These are phyloP conservation scores for Heracleum sosnowskyi DNA, from an alignment of 129 eudicot species.

Conservation along the genomic window DNA sequence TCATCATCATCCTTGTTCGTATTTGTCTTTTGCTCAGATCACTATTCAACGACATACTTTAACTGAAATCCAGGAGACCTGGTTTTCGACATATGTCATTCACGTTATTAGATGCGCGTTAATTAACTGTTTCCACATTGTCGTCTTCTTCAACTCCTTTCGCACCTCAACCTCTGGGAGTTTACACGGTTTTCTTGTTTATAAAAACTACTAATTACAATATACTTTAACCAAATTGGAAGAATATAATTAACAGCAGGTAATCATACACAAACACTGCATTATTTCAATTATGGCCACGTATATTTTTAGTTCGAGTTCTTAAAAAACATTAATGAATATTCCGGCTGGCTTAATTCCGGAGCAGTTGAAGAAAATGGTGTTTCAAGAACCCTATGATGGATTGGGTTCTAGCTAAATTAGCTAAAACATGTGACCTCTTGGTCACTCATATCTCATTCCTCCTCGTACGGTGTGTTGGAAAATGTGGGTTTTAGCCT, in stretches of 20 bases:
- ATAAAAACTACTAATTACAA: not conserved
- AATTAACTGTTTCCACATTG: not conserved
- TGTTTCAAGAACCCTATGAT: too few species aligned
- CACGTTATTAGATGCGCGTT: not conserved
- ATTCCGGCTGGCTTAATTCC: too few species aligned
- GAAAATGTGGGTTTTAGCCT: too few species aligned
- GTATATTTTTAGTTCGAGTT: too few species aligned
- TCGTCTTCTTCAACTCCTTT: not conserved
- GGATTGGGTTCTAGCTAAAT: too few species aligned
- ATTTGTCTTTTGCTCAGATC: not conserved
- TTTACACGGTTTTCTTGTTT: not conserved
- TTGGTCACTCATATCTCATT: too few species aligned
- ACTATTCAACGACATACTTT: not conserved
- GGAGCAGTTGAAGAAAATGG: too few species aligned
- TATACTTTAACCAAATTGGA: not conserved
- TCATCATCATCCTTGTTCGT: not conserved
- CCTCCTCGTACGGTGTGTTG: too few species aligned
- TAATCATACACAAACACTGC: not conserved
- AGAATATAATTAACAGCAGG: too few species aligned
- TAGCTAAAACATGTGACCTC: too few species aligned
- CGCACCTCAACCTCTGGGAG: not conserved
- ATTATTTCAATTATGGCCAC: not conserved
- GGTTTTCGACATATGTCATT: not conserved
- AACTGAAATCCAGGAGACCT: not conserved
- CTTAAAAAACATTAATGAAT: too few species aligned